A percentile compares a stretch with the other conserved stretches of the same genome.
phyloP scores from a whole-genome alignment of 2,329 filamentous ascomycete species.

The Trichophyton equinum region DNA sequence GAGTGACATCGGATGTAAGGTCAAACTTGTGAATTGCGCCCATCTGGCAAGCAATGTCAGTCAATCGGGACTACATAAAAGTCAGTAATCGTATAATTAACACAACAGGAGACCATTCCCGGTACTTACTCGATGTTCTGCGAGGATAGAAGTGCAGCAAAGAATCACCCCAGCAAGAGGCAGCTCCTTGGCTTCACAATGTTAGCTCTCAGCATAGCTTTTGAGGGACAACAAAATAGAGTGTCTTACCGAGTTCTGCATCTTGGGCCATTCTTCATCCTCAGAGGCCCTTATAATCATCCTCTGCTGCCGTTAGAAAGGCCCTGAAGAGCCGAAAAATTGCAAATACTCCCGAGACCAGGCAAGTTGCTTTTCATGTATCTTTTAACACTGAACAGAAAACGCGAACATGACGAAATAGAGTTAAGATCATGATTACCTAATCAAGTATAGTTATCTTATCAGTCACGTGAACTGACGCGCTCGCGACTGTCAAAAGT shows the following conservation, averaged over 20 bases:
- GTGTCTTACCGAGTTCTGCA: constrained; percentile 21
- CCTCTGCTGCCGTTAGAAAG: neutral
- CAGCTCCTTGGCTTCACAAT: constrained; percentile 40
- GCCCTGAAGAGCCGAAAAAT: neutral
- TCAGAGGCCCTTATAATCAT: constrained; percentile 11
- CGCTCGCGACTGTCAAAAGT: neutral
- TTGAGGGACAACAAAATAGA: neutral
- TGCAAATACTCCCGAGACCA: too few relatives aligned
- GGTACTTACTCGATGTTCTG: constrained; percentile 58
- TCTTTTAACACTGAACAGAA: neutral
- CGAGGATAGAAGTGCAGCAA: constrained; percentile 75
- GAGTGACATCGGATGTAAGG: constrained; percentile 89
- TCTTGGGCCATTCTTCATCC: constrained; percentile 33
- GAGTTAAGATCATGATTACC: neutral
- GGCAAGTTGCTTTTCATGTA: neutral
- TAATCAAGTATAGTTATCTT: neutral
- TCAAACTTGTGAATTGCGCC: constrained; percentile 81
- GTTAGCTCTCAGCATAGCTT: constrained; percentile 17
- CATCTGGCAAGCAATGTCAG: constrained; percentile 54
- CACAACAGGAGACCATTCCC: constrained; percentile 7
- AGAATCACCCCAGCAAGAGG: constrained; percentile 62
- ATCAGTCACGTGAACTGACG: neutral
- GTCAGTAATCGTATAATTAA: neutral
- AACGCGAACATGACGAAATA: constrained; percentile 1
- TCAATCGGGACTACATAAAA: constrained; percentile 27